These are phyloP conservation scores for Chaetoceros muelleri DNA, from an alignment of 108 stramenopile species.

Conservation along the genomic window DNA sequence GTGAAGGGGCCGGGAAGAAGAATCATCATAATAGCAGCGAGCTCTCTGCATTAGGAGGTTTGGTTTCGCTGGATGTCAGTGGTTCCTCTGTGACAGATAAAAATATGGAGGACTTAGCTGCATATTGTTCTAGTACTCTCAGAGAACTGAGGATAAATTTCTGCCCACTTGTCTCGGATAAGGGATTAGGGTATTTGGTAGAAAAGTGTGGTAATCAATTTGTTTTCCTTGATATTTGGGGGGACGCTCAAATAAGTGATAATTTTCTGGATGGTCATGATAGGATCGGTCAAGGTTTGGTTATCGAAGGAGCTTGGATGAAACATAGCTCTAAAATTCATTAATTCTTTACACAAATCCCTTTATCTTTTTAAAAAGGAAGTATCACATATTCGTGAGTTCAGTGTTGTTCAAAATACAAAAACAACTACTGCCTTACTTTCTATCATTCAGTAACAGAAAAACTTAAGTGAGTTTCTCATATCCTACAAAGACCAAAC, in stretches of 20 bases:
- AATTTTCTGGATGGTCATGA: conserved; percentile 75
- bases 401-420: too few relatives aligned
- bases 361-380: too few relatives aligned
- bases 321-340: too few relatives aligned
- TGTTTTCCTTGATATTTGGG: conserved; percentile 58
- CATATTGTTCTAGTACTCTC: conserved; percentile 35
- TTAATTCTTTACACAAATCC: too few relatives aligned
- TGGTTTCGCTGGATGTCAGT: conserved; percentile 30
- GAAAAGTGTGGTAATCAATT: conserved; percentile 44
- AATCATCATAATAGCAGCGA: conserved; percentile 17
- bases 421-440: too few relatives aligned
- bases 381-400: too few relatives aligned
- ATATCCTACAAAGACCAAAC: too few relatives aligned
- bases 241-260: conserved; percentile 65
- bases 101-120: conserved; percentile 55
- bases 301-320: conserved; percentile 78
- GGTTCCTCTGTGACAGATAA: conserved; percentile 33
- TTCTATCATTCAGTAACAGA: too few relatives aligned
- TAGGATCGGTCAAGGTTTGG: conserved; percentile 46
- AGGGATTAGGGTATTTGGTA: conserved; percentile 73
- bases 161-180: conserved; percentile 46
- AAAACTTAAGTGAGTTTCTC: too few relatives aligned
- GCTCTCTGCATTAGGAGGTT: conserved; percentile 16
- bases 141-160: conserved; percentile 56
- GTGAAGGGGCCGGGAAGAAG: conserved; percentile 17